Evolutionary conservation across 495 filamentous ascomycete species (phyloP).

Genomic region (Zalerion maritima): DNA sequence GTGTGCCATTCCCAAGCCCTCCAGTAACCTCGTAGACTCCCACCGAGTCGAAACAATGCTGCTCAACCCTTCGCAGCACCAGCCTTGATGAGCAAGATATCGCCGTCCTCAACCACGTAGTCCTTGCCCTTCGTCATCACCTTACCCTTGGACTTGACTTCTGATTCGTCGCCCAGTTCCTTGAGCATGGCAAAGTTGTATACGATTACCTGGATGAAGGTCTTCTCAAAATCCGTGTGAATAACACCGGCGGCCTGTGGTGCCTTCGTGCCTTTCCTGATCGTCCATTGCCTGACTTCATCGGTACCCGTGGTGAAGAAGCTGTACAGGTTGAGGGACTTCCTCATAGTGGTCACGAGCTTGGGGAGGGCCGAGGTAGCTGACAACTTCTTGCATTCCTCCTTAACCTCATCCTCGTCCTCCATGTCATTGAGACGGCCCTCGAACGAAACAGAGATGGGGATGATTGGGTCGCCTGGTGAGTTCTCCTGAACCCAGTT

Average conservation of each 20-base stretch:
- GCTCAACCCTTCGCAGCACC: slow-evolving; percentile 78
- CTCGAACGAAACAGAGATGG: slow-evolving; percentile 83
- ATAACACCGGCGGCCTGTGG: slow-evolving; percentile 96
- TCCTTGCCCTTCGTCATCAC: slow-evolving; percentile 99
- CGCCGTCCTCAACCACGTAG: slow-evolving; percentile 69
- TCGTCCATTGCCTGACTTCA: slow-evolving; percentile 97
- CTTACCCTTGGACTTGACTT: slow-evolving; percentile 87
- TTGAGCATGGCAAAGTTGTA: slow-evolving; percentile 71
- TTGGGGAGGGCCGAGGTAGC: slow-evolving; percentile 86
- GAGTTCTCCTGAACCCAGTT: slow-evolving; percentile 90
- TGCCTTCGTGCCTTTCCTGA: slow-evolving; percentile 90
- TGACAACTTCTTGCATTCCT: slow-evolving; percentile 79
- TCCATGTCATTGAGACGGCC: slow-evolving; percentile 72
- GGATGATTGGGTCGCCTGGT: slow-evolving; percentile 75
- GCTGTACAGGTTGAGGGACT: slow-evolving; percentile 70
- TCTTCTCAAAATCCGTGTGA: slow-evolving; percentile 98
- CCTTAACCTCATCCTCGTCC: slow-evolving; percentile 59
- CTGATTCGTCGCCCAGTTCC: slow-evolving; percentile 76
- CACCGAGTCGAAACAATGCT: too few species aligned
- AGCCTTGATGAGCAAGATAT: slow-evolving; percentile 82
- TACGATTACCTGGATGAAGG: slow-evolving; percentile 92
- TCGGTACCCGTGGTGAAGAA: slow-evolving; percentile 98
- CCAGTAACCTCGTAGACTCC: too few species aligned
- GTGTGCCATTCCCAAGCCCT: too few species aligned
- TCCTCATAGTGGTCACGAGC: slow-evolving; percentile 87